Evolutionary conservation across 345 rosid species (phyloP).

Genomic region (Pistacia vera): DNA sequence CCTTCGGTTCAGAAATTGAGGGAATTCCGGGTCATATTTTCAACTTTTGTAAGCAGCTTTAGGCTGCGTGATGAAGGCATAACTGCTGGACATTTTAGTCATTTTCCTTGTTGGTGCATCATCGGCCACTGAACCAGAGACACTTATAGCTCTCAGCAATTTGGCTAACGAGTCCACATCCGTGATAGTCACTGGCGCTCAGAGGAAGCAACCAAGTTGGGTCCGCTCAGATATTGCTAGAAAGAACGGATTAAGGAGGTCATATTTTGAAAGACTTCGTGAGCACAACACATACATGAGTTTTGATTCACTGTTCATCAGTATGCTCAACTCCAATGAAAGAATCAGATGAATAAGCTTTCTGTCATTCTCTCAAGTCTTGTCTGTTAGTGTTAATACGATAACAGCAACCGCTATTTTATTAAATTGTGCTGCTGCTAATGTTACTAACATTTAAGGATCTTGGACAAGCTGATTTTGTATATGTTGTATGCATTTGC

Average conservation of each 20-base stretch:
- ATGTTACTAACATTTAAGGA: too few species aligned
- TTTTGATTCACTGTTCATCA: constrained; percentile 12
- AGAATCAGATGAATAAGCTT: too few species aligned
- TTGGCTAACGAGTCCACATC: constrained; percentile 29
- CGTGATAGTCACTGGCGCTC: constrained; percentile 33
- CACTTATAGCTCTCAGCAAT: constrained; percentile 37
- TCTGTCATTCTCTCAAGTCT: too few species aligned
- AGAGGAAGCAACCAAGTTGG: constrained; percentile 15
- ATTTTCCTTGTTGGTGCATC: constrained; percentile 40
- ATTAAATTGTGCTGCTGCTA: too few species aligned
- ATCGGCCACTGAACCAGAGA: constrained; percentile 39
- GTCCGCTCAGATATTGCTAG: constrained; percentile 37
- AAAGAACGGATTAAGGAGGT: constrained; percentile 26
- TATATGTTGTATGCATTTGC: too few species aligned
- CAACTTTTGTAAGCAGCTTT: constrained; percentile 35
- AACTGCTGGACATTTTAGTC: constrained; percentile 35
- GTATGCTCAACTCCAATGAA: not conserved
- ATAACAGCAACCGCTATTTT: too few species aligned
- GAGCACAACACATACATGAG: constrained; percentile 8
- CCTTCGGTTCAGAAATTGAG: constrained; percentile 29
- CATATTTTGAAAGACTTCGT: constrained; percentile 39
- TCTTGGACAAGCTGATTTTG: too few species aligned
- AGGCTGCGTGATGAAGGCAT: constrained; percentile 32
- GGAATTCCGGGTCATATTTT: constrained; percentile 29
- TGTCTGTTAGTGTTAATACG: too few species aligned